Evolutionary conservation across 2,329 filamentous ascomycete species (phyloP).

Genomic region (Ophiostoma populinum): DNA sequence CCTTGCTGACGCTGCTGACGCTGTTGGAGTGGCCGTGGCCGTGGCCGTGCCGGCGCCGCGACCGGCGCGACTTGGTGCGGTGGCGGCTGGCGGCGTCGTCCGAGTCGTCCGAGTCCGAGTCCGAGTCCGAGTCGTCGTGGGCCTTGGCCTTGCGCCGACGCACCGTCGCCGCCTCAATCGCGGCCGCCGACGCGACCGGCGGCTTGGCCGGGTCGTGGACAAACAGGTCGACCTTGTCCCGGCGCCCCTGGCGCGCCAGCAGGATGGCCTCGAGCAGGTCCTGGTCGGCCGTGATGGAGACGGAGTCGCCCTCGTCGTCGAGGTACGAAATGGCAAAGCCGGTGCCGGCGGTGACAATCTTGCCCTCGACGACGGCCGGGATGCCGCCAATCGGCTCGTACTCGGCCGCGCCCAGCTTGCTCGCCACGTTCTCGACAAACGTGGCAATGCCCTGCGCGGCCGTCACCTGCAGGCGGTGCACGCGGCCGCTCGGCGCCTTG

Average conservation of each 20-base stretch:
- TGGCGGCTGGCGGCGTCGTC: conserved; percentile 23
- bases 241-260: conserved; percentile 57
- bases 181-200: conserved; percentile 42
- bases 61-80: conserved; percentile 16
- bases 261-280: conserved; percentile 82
- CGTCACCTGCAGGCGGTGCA: conserved; percentile 77
- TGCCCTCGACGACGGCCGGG: conserved; percentile 63
- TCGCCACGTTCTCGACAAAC: conserved; percentile 58
- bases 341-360: conserved; percentile 50
- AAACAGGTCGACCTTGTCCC: conserved; percentile 93
- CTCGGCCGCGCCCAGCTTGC: conserved; percentile 63
- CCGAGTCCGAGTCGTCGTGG: conserved; percentile 32
- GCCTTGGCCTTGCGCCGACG: conserved; percentile 22
- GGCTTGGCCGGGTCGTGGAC: conserved; percentile 86
- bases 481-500: conserved; percentile 87
- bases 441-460: conserved; percentile 66
- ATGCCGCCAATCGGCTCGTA: conserved; percentile 68
- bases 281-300: conserved; percentile 90
- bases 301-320: conserved; percentile 90
- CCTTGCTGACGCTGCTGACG: conserved; percentile 5
- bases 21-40: conserved; percentile 11
- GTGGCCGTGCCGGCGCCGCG: conserved; percentile 13
- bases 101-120: conserved; percentile 25
- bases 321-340: conserved; percentile 92
- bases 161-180: conserved; percentile 17